A percentile compares a stretch with the other conserved stretches of the same genome.
These are phyloP conservation scores for Pholiota molesta DNA, from an alignment of 768 basidiomycete genomes.

Conservation along the genomic window DNA sequence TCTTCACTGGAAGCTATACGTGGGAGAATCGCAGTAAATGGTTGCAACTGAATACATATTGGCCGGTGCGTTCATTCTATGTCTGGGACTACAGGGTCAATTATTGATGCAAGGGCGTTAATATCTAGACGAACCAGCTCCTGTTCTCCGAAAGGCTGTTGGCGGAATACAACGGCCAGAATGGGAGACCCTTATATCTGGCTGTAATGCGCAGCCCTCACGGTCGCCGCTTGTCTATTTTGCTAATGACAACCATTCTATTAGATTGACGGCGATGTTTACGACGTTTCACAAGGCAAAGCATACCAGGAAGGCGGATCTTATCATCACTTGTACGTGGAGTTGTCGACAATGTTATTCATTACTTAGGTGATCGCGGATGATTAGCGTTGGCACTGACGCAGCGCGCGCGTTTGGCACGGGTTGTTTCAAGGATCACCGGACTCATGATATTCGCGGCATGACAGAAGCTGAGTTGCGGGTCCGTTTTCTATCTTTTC, in stretches of 20 bases:
- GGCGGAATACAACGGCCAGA: slow-evolving; percentile 70
- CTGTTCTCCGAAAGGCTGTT: slow-evolving; percentile 78
- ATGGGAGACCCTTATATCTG: slow-evolving; percentile 75
- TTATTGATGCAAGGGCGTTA: background rate
- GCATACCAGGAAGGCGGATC: slow-evolving; percentile 91
- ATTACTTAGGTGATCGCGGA: slow-evolving; percentile 20
- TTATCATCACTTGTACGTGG: slow-evolving; percentile 68
- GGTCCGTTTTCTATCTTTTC: slow-evolving; percentile 45
- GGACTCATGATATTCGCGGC: slow-evolving; percentile 89
- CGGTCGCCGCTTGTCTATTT: slow-evolving; percentile 14
- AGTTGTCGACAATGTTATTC: slow-evolving; percentile 12
- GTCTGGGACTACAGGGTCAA: background rate
- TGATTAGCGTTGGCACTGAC: slow-evolving; percentile 73
- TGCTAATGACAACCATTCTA: slow-evolving; percentile 21
- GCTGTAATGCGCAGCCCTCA: slow-evolving; percentile 57
- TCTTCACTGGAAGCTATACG: slow-evolving; percentile 82
- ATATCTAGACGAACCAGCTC: slow-evolving; percentile 52
- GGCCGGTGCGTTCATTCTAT: slow-evolving; percentile 51
- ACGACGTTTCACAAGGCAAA: slow-evolving; percentile 81
- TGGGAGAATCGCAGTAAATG: slow-evolving; percentile 83
- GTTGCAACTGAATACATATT: slow-evolving; percentile 59
- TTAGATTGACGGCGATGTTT: slow-evolving; percentile 91
- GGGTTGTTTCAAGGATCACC: slow-evolving; percentile 90
- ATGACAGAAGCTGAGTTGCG: slow-evolving; percentile 69
- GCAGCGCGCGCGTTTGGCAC: slow-evolving; percentile 93